Evolutionary conservation across 2,329 filamentous ascomycete species (phyloP), one percentile per base, ranked within the genome.

Genomic region (Sphaerulina populicola): DNA sequence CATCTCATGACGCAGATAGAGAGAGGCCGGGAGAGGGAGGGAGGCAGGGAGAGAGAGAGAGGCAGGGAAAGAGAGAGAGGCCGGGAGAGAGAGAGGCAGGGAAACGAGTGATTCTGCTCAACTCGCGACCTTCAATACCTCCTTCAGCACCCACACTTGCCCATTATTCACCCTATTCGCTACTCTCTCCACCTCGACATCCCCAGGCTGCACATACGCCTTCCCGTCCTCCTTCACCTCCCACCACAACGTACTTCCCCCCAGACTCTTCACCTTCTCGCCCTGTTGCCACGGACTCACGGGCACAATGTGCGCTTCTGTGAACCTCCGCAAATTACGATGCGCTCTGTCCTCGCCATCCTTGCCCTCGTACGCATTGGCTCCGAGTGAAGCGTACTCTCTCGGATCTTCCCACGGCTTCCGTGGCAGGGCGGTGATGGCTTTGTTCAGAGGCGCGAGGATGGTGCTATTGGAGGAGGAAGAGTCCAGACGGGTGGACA

Each of bases 341-440:
- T 81, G 78, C 6, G 93, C 91, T 44, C 89, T 77, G 51, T 88
- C 82, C 63, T 85, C 79, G 0, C 89, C 91, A 12, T 80, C 79
- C 1, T 76, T 72, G 0, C 89, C 89, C 42, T 85, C 80, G 64
- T 95, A 96, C 1, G 85, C 88, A 30, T 82, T 71, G 1, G 77
- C 74, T 0, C 88, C 88, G 3, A 85, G 71, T 1, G 69, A 68
- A 3, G 75, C 71, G 66, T 93, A 91, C 58, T 95, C 89, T 47
- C 77, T 70, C 0, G 85, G 80, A 56, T 90, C 76, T 62, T 83
- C 87, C 88, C 88, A 94, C 0, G 90, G 90, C 68, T 96, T 97
- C 47, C 85, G 77, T 0, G 89, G 86, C 21, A 97, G 73, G 0
- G 70, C 73, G 58, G 86, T 85, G 63, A 98, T 81, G 2, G 83